A percentile compares a stretch with the other conserved stretches of the same genome.
Conservation (phyloP, 257 asterid genomes). For the Sherardia arvensis region DNA sequence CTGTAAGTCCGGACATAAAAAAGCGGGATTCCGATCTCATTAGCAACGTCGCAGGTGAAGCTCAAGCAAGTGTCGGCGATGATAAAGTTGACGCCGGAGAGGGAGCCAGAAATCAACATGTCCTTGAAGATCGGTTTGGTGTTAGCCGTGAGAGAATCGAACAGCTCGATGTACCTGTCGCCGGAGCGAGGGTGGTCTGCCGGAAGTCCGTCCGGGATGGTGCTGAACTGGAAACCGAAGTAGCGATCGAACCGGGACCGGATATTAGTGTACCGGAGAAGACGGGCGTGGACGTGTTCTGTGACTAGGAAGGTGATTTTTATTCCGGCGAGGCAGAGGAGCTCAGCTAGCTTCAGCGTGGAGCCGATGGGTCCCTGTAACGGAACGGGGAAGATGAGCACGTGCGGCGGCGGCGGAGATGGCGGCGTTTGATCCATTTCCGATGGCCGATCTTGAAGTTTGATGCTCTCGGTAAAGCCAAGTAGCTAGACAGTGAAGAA, state of each 20-base stretch:
- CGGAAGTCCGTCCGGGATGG: constrained; percentile 47
- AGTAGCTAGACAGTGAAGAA: too few species aligned
- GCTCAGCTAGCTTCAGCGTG: not conserved
- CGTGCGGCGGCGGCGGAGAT: constrained; percentile 8
- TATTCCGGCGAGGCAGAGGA: not conserved
- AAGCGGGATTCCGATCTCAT: constrained; percentile 49
- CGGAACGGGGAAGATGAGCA: not conserved
- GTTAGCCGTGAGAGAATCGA: constrained; percentile 5
- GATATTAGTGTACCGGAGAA: constrained; percentile 27
- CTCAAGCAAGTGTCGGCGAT: constrained; percentile 41
- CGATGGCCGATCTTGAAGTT: too few species aligned
- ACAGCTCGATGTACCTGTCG: constrained; percentile 13
- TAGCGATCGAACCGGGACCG: constrained; percentile 24
- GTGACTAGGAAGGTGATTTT: not conserved
- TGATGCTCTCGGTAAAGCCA: too few species aligned
- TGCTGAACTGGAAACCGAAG: constrained; percentile 30
- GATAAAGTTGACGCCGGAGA: constrained; percentile 24
- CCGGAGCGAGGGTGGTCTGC: constrained; percentile 38
- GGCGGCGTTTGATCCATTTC: not conserved
- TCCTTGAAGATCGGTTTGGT: constrained; percentile 23
- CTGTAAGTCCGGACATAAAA: constrained; percentile 43
- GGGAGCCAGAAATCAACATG: constrained; percentile 28
- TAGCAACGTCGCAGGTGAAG: constrained; percentile 46
- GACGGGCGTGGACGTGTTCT: constrained; percentile 2
- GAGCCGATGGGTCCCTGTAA: not conserved